phyloP scores from a whole-genome alignment of 176 grass and related monocot species.

The Juncus inflexus region DNA sequence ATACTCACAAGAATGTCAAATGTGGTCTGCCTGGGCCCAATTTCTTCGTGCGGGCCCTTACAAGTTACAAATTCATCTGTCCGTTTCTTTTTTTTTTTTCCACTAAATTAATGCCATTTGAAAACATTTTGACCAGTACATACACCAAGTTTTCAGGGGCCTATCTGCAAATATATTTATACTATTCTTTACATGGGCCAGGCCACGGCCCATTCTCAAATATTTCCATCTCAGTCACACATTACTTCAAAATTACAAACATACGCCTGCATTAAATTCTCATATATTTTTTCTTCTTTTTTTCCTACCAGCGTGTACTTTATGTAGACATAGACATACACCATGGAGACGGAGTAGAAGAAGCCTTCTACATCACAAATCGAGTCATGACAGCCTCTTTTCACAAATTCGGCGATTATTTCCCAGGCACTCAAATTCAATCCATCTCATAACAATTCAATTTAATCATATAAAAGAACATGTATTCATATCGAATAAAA shows the following conservation, averaged over 20 bases:
- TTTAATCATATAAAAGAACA: too few species aligned
- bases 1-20: too few species aligned
- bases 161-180: not conserved
- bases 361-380: conserved; percentile 91
- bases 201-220: not conserved
- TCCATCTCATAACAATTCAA: too few species aligned
- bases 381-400: conserved; percentile 91
- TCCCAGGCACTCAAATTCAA: conserved; percentile 34
- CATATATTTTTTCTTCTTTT: not conserved
- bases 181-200: too few species aligned
- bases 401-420: conserved; percentile 97
- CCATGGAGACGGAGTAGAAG: conserved; percentile 94
- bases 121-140: not conserved
- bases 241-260: not conserved
- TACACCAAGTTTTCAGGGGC: not conserved
- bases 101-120: not conserved
- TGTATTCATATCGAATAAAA: not conserved
- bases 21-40: too few species aligned
- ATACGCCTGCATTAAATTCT: not conserved
- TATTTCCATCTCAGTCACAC: not conserved
- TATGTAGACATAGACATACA: conserved; percentile 97
- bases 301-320: conserved; percentile 58
- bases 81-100: not conserved
- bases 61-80: not conserved
- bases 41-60: too few species aligned